Conservation (phyloP, 2,329 filamentous ascomycete species). For the Didymella lethalis region DNA sequence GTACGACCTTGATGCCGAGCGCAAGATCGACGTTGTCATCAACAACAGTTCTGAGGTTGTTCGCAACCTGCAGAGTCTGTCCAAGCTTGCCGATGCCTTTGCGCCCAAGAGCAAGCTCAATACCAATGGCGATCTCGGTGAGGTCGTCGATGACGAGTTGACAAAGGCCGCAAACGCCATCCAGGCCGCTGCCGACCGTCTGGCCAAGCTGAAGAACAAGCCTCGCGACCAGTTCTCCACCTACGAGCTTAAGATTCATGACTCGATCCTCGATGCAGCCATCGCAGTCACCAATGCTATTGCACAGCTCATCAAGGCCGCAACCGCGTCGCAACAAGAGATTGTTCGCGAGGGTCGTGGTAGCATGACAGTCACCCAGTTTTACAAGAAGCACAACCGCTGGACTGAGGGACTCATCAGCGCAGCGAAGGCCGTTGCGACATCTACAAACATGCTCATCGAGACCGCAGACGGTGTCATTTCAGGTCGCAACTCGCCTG, state of each 20-base stretch:
- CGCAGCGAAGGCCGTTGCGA: conserved; percentile 93
- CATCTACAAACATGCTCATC: conserved; percentile 93
- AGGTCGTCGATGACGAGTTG: conserved; percentile 90
- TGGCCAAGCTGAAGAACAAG: conserved; percentile 94
- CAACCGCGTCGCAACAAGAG: conserved; percentile 90
- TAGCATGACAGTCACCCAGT: conserved; percentile 84
- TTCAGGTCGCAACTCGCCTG: conserved; percentile 87
- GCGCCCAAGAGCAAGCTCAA: conserved; percentile 88
- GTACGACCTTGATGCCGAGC: conserved; percentile 85
- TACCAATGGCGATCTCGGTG: conserved; percentile 84
- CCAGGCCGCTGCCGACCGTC: conserved; percentile 84
- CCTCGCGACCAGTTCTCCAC: conserved; percentile 94
- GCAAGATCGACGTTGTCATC: conserved; percentile 97
- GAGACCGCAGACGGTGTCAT: conserved; percentile 98
- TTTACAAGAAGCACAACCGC: conserved; percentile 99
- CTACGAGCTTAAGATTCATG: conserved; percentile 95
- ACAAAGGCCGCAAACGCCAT: conserved; percentile 95
- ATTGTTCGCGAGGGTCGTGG: conserved; percentile 94
- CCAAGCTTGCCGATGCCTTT: conserved; percentile 90
- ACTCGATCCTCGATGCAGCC: conserved; percentile 91
- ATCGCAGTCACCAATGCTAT: conserved; percentile 94
- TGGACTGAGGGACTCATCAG: conserved; percentile 99
- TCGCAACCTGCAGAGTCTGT: conserved; percentile 89
- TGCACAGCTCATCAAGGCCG: conserved; percentile 91
- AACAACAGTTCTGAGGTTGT: conserved; percentile 97